Base-by-base conservation (phyloP, 2,329 filamentous ascomycete genomes). In the Alternaria metachromatica region DNA sequence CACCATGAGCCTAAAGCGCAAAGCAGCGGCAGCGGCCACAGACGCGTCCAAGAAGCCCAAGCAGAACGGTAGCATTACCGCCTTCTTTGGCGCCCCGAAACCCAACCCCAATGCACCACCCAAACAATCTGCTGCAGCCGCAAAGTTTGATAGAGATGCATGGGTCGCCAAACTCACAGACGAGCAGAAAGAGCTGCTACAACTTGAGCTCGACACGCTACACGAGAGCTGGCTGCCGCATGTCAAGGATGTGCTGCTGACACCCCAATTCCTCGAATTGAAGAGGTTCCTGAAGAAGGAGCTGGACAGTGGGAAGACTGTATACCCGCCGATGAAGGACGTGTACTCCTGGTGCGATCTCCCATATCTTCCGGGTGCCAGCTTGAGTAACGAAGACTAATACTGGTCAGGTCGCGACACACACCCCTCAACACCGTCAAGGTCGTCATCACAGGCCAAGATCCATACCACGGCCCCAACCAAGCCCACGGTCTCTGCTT, bases 401-500 rank as follows among this genome's bases (percentile, higher is more conserved):
- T 20, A 37, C n/a, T 45, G 43, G 4, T 28, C 63, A 97, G 95
- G 95, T 97, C 95, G 64, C 92, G 94, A 25, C 92, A 97, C 80
- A 97, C 95, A 1, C 94, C 96, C 8, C 90, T 99, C 72, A 84
- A 90, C 82, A 90, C 86, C 13, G 94, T 98, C 79, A 97, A 97
- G 80, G 92, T 92, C 61, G 94, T 99, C 64, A 94, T 99, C 76
- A 82, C 98, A 58, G 96, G 96, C 69, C 96, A 99, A 83, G 96
- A 99, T 79, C 96, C 96, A 3, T 99, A 99, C 81, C 96, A 99
- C 84, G 97, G 97, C 79, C 80, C 89, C 79, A 96, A 96, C 80
- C 96, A 99, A 85, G 96, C 96, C 55, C 96, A 98, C 80, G 96
- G 96, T 46, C 89, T 99, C 63, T 95, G 92, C 78, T 99, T 99